A percentile compares a stretch with the other conserved stretches of the same genome.
Evolutionary conservation across 805 yeast genomes (phyloP).

Genomic region (Lipomyces yamanashiensis): DNA sequence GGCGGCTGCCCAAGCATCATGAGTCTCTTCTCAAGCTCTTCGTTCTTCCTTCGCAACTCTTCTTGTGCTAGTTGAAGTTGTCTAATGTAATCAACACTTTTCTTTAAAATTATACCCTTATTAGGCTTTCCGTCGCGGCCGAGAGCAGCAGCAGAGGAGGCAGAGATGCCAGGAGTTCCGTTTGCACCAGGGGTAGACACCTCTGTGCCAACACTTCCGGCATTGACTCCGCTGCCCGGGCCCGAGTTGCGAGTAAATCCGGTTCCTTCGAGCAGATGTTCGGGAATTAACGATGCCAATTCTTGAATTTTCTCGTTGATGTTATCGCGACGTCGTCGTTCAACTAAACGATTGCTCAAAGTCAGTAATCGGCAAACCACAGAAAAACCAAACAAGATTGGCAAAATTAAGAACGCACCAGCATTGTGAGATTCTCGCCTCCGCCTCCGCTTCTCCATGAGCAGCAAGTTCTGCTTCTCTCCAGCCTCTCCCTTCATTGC

Average conservation of each 20-base stretch:
- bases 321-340: slow-evolving; percentile 85
- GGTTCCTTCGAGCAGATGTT: slow-evolving; percentile 36
- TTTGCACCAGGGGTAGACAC: slow-evolving; percentile 17
- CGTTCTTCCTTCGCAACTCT: slow-evolving; percentile 27
- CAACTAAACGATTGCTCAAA: slow-evolving; percentile 53
- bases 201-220: slow-evolving; percentile 33
- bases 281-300: slow-evolving; percentile 80
- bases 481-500: not conserved
- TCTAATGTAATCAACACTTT: slow-evolving; percentile 78
- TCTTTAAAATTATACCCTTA: slow-evolving; percentile 75
- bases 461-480: slow-evolving; percentile 31
- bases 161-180: slow-evolving; percentile 18
- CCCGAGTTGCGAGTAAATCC: slow-evolving; percentile 18
- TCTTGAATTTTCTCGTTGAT: slow-evolving; percentile 89
- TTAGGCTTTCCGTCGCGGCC: slow-evolving; percentile 71
- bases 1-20: slow-evolving; percentile 16
- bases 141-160: slow-evolving; percentile 33
- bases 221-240: slow-evolving; percentile 21
- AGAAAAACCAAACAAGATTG: not conserved
- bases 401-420: slow-evolving; percentile 12
- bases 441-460: slow-evolving; percentile 56
- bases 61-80: slow-evolving; percentile 24
- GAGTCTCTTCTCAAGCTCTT: slow-evolving; percentile 23
- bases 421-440: slow-evolving; percentile 92
- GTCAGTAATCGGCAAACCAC: not conserved